These are phyloP conservation scores for Chytriomyces sp. DNA, from an alignment of 192 early-diverging fungal species.

Conservation along the genomic window DNA sequence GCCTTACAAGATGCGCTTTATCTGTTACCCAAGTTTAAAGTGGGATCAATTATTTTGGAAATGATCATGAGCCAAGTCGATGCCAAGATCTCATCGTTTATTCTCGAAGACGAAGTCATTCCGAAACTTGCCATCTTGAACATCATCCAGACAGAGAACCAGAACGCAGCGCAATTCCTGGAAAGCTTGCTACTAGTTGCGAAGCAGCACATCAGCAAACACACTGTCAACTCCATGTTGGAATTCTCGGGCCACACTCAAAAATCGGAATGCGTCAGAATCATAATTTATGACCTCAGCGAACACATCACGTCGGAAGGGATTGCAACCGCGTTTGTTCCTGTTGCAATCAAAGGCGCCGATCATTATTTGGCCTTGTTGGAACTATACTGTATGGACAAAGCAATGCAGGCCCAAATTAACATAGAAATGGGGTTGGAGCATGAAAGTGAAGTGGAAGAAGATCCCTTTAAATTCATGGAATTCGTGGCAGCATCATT, in stretches of 20 bases:
- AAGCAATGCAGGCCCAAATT: constrained; percentile 23
- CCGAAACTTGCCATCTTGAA: constrained; percentile 44
- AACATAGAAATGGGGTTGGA: not conserved
- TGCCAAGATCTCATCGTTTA: constrained; percentile 14
- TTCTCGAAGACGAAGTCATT: constrained; percentile 36
- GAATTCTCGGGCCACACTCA: constrained; percentile 45
- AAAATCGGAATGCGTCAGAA: constrained; percentile 37
- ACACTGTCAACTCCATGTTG: constrained; percentile 46
- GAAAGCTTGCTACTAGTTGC: constrained; percentile 22
- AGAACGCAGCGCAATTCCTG: constrained; percentile 28
- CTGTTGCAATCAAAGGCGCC: constrained; percentile 29
- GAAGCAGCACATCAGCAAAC: constrained; percentile 8
- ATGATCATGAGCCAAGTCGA: constrained; percentile 26
- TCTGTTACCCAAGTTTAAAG: constrained; percentile 33
- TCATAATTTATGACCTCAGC: constrained; percentile 35
- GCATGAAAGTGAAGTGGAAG: not conserved
- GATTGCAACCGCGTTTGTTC: constrained; percentile 41
- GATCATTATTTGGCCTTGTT: constrained; percentile 45
- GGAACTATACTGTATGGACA: constrained; percentile 45
- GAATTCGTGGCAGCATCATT: constrained; percentile 35
- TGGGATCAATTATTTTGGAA: constrained; percentile 33
- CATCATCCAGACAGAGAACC: constrained; percentile 37
- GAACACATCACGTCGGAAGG: constrained; percentile 38
- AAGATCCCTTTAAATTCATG: constrained; percentile 25
- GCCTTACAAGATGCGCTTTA: constrained; percentile 20